phyloP scores from a whole-genome alignment of 495 filamentous ascomycete species.

The Penicillium odoratum region DNA sequence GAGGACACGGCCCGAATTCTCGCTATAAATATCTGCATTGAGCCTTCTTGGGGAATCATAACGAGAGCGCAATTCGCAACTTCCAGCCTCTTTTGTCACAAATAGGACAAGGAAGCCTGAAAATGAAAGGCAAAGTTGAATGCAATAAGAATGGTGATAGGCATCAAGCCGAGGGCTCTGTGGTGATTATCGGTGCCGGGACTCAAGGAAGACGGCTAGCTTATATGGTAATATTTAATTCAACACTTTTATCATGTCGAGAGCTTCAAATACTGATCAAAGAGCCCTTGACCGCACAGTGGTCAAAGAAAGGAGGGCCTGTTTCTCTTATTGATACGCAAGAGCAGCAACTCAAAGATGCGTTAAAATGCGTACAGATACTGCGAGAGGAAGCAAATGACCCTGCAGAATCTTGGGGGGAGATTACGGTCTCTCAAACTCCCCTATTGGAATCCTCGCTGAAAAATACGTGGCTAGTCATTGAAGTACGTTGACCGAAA shows the following conservation, averaged over 20 bases:
- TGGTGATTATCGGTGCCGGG: slow-evolving; percentile 28
- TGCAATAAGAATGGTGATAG: too few species aligned
- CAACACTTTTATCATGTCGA: not conserved
- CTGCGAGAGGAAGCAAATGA: not conserved
- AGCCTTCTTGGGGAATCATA: too few species aligned
- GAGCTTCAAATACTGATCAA: not conserved
- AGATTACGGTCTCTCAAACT: slow-evolving; percentile 18
- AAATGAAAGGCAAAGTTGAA: too few species aligned
- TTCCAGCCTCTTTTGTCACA: too few species aligned
- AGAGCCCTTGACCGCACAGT: not conserved
- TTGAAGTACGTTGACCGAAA: slow-evolving; percentile 30
- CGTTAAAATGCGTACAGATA: not conserved
- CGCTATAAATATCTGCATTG: too few species aligned
- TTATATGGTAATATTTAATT: slow-evolving; percentile 33
- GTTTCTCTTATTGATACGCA: not conserved
- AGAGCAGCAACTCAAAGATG: not conserved
- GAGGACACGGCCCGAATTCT: too few species aligned
- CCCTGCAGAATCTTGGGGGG: slow-evolving; percentile 15
- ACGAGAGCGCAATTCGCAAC: too few species aligned
- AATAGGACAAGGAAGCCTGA: too few species aligned
- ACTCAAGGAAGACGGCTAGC: slow-evolving; percentile 40
- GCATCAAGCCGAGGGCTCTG: too few species aligned
- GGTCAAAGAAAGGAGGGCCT: not conserved
- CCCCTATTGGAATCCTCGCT: slow-evolving; percentile 17
- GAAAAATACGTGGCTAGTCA: slow-evolving; percentile 32